phyloP scores from a whole-genome alignment of 257 asterid species.

The Echium plantagineum region DNA sequence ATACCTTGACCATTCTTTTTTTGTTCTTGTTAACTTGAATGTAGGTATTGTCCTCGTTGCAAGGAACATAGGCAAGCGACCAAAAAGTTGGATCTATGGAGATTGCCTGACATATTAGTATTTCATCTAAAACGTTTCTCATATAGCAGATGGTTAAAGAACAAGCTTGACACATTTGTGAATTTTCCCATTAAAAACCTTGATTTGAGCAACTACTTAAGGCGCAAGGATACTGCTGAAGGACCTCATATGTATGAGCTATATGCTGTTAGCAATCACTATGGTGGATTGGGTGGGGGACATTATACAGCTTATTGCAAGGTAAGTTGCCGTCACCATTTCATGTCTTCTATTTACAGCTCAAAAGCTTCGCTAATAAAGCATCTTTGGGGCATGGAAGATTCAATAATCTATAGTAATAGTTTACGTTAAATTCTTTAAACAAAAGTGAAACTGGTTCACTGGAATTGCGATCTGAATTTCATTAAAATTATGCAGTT shows the following conservation, averaged over 20 bases:
- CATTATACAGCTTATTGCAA: slow-evolving; percentile 94
- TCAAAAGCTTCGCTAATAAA: no score
- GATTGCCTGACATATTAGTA: slow-evolving; percentile 79
- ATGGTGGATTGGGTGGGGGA: slow-evolving; percentile 96
- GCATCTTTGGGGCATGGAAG: no score
- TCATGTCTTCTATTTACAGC: no score
- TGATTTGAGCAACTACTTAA: slow-evolving; percentile 70
- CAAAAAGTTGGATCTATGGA: slow-evolving; percentile 91
- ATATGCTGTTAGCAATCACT: slow-evolving; percentile 90
- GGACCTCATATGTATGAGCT: slow-evolving; percentile 63
- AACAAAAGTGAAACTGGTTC: no score
- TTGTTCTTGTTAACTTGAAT: slow-evolving; percentile 6
- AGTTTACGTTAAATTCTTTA: no score
- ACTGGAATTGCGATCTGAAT: neutral
- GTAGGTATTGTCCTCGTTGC: slow-evolving; percentile 94
- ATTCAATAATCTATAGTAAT: no score
- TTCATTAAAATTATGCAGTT: slow-evolving; percentile 37
- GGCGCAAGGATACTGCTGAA: slow-evolving; percentile 43
- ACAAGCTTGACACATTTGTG: slow-evolving; percentile 85
- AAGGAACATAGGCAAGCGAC: slow-evolving; percentile 92
- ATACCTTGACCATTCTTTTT: neutral
- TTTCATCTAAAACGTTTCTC: slow-evolving; percentile 89
- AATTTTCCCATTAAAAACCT: slow-evolving; percentile 75
- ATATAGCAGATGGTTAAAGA: slow-evolving; percentile 80
- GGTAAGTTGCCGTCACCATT: slow-evolving; percentile 27